phyloP scores from a whole-genome alignment of 495 filamentous ascomycete species.

The Aspergillus conjunctus region DNA sequence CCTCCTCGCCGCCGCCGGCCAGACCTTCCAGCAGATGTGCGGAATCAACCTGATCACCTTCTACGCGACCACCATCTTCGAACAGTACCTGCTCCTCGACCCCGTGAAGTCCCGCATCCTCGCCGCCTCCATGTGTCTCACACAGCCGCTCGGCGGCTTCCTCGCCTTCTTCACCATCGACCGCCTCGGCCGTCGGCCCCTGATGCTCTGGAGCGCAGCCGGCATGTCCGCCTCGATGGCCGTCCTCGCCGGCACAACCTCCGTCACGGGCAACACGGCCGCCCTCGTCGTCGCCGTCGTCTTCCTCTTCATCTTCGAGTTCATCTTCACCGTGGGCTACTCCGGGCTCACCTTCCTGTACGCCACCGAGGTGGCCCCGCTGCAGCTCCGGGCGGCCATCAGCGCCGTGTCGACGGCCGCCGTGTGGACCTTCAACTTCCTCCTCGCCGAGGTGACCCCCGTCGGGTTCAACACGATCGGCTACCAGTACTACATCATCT shows the following conservation, averaged over 20 bases:
- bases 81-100: constrained; percentile 56
- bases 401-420: constrained; percentile 64
- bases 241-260: constrained; percentile 51
- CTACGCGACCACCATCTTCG: constrained; percentile 61
- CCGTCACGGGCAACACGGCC: constrained; percentile 34
- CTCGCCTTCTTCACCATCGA: constrained; percentile 78
- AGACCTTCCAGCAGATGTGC: constrained; percentile 51
- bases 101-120: constrained; percentile 83
- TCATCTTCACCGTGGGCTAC: constrained; percentile 58
- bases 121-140: constrained; percentile 73
- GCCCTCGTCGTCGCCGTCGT: constrained; percentile 45
- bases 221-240: constrained; percentile 65
- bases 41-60: constrained; percentile 64
- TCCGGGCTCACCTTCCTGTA: constrained; percentile 69
- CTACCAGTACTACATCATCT: constrained; percentile 54
- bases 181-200: constrained; percentile 65
- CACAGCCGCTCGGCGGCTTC: constrained; percentile 73
- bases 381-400: constrained; percentile 66
- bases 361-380: constrained; percentile 66
- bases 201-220: constrained; percentile 58
- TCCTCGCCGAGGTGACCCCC: constrained; percentile 49
- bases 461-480: constrained; percentile 48
- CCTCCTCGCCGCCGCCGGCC: constrained; percentile 33
- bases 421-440: constrained; percentile 64
- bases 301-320: constrained; percentile 44